Conservation (phyloP, 345 rosid species). For the Rhizophora apiculata region DNA sequence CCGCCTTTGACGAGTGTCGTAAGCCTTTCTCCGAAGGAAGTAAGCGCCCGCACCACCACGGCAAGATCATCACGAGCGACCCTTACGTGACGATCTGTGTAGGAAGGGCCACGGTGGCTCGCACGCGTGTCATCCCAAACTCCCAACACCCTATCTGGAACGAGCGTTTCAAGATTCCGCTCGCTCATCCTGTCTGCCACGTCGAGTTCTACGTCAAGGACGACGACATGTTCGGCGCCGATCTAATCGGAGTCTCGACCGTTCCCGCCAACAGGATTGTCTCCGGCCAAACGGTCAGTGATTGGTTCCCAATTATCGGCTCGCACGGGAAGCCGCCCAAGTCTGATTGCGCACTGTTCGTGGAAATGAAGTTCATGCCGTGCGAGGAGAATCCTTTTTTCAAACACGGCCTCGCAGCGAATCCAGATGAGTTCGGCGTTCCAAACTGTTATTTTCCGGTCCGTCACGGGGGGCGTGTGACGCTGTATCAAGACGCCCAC, state of each 20-base stretch:
- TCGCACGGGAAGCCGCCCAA: conserved; percentile 60
- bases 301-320: conserved; percentile 64
- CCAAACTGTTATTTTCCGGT: conserved; percentile 63
- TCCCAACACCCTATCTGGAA: conserved; percentile 63
- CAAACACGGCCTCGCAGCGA: conserved; percentile 40
- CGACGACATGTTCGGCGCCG: conserved; percentile 78
- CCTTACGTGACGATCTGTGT: conserved; percentile 79
- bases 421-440: conserved; percentile 34
- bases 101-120: conserved; percentile 71
- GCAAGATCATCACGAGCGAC: conserved; percentile 69
- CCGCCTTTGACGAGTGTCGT: conserved; percentile 35
- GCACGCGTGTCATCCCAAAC: conserved; percentile 77
- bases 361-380: conserved; percentile 52
- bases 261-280: conserved; percentile 36
- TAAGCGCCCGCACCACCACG: conserved; percentile 12
- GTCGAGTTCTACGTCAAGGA: conserved; percentile 79
- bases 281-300: conserved; percentile 46
- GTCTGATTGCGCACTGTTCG: conserved; percentile 51
- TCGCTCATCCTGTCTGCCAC: conserved; percentile 63
- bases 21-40: conserved; percentile 21
- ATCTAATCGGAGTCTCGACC: conserved; percentile 56
- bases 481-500: conserved; percentile 85
- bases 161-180: conserved; percentile 58
- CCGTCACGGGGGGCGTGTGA: conserved; percentile 55
- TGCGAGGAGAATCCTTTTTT: conserved; percentile 47